Evolutionary conservation across 805 yeast species (phyloP), one percentile per base, ranked within the genome.

Genomic region (Kluyveromyces starmeri): DNA sequence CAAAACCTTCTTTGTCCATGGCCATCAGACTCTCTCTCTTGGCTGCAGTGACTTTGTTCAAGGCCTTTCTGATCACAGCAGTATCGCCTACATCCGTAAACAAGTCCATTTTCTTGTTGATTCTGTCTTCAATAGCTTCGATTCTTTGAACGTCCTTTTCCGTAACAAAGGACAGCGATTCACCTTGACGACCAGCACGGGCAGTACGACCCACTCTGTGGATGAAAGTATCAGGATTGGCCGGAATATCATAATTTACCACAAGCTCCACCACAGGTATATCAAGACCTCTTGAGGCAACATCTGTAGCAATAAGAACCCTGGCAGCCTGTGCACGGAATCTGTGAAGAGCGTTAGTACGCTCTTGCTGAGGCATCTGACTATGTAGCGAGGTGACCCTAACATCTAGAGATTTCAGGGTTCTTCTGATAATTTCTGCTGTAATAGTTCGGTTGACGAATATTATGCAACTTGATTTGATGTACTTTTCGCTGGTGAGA

Each of bases 191-290:
- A 2, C 97, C 97, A 2, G 97, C 97, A 71, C 98, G 82, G 7
- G 97, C 98, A 9, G 98, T 89, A 74, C 98, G 83, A 65, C 98
- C 98, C 8, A 89, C 95, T 58, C 98, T 70, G 61, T 92, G 98
- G 35, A 92, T 86, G 50, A 84, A 92, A 43, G 92, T 96, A 51
- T 92, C 96, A 3, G 97, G 83, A 52, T 92, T 96, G 0, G 92
- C 86, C 4, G 98, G 98, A 16, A 92, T 74, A 51, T 92, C 97
- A 51, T 73, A 92, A 55, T 92, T 92, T 17, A 92, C 62, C 17
- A 92, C 97, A 46, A 92, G 65, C 51, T 79, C 89, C 3, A 92
- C 98, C 7, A 75, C 69, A 8, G 97, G 98, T 37, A 92, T 92
- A 69, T 92, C 98, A 44, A 92, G 70, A 57, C 98, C 98, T 73